Evolutionary conservation across 1,139 yeast species (phyloP).

Genomic region (Chernovozyma aurita): DNA sequence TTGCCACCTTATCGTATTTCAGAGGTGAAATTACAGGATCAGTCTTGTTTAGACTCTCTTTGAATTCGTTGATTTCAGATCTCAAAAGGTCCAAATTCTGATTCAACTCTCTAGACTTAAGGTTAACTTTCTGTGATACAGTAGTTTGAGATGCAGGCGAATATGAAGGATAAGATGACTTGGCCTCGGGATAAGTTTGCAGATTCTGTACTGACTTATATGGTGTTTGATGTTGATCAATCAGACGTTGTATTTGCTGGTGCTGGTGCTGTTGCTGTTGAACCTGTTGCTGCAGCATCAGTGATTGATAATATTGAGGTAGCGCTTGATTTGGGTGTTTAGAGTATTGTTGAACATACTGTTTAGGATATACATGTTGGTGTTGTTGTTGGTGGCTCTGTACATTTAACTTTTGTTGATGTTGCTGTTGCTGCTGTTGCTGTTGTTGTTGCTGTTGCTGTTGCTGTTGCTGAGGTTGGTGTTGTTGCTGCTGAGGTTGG

Average conservation of each 20-base stretch:
- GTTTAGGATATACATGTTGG: constrained; percentile 2
- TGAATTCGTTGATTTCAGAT: constrained; percentile 44
- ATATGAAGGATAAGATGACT: not conserved
- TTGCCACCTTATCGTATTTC: not conserved
- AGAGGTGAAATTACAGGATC: constrained; percentile 13
- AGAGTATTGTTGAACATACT: constrained; percentile 6
- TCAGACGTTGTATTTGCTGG: constrained; percentile 1
- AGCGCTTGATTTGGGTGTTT: too few relatives aligned
- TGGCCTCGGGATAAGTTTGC: constrained; percentile 1
- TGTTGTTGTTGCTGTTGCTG: not conserved
- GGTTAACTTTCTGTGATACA: constrained; percentile 8
- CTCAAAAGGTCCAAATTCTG: constrained; percentile 41
- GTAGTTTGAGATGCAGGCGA: constrained; percentile 2
- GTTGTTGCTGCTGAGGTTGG: not conserved
- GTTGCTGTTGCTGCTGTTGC: not conserved
- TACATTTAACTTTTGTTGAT: constrained; percentile 1
- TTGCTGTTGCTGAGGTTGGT: not conserved
- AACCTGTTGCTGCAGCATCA: too few relatives aligned
- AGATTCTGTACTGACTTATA: constrained; percentile 6
- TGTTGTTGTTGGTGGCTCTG: constrained; percentile 7
- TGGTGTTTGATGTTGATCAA: constrained; percentile 4
- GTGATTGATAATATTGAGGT: not conserved
- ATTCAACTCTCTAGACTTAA: constrained; percentile 33
- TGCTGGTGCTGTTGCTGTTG: constrained; percentile 11
- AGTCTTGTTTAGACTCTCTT: constrained; percentile 34